These are phyloP conservation scores for Narthecium ossifragum DNA, from an alignment of 106 monocot species.

Conservation along the genomic window DNA sequence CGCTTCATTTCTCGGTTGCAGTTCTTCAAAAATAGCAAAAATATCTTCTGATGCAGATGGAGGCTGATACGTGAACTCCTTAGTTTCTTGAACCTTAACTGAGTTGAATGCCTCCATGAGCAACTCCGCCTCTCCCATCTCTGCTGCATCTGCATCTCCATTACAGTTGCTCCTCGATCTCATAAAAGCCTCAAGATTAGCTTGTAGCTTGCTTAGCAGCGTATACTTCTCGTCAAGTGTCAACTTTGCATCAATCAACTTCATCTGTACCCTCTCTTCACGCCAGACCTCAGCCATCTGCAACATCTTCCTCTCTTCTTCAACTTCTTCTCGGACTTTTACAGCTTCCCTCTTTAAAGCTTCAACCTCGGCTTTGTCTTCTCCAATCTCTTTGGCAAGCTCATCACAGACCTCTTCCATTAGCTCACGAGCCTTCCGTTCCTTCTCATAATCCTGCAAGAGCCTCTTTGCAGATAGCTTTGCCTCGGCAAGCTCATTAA, in stretches of 20 bases:
- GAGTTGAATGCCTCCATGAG: constrained; percentile 46
- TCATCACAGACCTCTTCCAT: constrained; percentile 95
- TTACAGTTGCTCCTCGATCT: constrained; percentile 1
- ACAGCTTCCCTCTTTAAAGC: constrained; percentile 60
- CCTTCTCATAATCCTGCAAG: constrained; percentile 82
- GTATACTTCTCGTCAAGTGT: constrained; percentile 78
- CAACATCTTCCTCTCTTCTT: constrained; percentile 92
- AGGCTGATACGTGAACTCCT: constrained; percentile 67
- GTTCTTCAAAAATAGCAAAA: constrained; percentile 71
- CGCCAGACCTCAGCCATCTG: constrained; percentile 99
- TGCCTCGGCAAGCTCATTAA: constrained; percentile 66
- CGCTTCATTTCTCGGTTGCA: constrained; percentile 36
- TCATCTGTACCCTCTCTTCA: constrained; percentile 99
- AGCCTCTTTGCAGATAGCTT: constrained; percentile 56
- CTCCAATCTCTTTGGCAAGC: constrained; percentile 83
- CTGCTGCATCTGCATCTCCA: constrained; percentile 8
- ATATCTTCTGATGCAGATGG: constrained; percentile 77
- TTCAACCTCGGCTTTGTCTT: constrained; percentile 82
- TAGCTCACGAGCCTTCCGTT: constrained; percentile 72
- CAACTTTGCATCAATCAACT: constrained; percentile 87
- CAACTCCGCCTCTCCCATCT: constrained; percentile 44
- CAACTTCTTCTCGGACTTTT: constrained; percentile 71
- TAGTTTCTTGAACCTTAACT: constrained; percentile 46
- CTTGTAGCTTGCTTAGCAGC: constrained; percentile 50
- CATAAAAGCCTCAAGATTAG: constrained; percentile 57